Conservation (phyloP, 495 filamentous ascomycete genomes). For the Aspergillus sclerotioniger region DNA sequence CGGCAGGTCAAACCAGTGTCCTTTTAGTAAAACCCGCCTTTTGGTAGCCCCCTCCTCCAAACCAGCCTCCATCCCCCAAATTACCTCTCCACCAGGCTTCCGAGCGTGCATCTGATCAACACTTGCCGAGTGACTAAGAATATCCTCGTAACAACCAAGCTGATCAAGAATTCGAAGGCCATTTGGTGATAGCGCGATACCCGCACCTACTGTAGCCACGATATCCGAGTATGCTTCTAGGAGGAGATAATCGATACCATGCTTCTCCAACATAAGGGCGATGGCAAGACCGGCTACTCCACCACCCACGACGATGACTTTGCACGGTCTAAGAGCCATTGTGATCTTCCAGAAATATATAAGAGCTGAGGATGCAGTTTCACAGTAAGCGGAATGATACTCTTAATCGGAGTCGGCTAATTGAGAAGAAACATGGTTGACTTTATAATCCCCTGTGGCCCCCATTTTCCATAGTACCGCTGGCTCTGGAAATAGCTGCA, state of each 20-base stretch:
- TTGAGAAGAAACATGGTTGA: too few relatives aligned
- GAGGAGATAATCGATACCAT: constrained; percentile 22
- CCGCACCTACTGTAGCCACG: constrained; percentile 18
- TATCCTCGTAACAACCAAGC: constrained; percentile 31
- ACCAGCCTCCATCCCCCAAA: constrained; percentile 11
- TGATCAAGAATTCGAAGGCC: constrained; percentile 26
- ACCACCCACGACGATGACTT: background rate
- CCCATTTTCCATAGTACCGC: too few relatives aligned
- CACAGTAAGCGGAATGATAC: too few relatives aligned
- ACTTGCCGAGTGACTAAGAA: constrained; percentile 8
- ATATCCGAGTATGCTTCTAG: constrained; percentile 19
- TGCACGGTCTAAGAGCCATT: background rate
- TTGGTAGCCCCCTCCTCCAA: constrained; percentile 1
- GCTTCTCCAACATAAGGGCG: constrained; percentile 16
- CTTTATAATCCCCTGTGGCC: too few relatives aligned
- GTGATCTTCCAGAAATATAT: background rate
- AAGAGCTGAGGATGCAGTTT: too few relatives aligned
- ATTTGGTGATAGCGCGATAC: constrained; percentile 21
- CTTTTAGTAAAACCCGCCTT: constrained; percentile 8
- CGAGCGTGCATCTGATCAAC: constrained; percentile 19
- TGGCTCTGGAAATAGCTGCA: too few relatives aligned
- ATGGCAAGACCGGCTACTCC: background rate
- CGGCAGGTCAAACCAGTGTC: too few relatives aligned
- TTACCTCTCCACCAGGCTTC: constrained; percentile 11
- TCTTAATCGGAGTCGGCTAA: too few relatives aligned